phyloP scores from a whole-genome alignment of 2,329 filamentous ascomycete genomes.

The Lasiodiplodia gonubiensis region DNA sequence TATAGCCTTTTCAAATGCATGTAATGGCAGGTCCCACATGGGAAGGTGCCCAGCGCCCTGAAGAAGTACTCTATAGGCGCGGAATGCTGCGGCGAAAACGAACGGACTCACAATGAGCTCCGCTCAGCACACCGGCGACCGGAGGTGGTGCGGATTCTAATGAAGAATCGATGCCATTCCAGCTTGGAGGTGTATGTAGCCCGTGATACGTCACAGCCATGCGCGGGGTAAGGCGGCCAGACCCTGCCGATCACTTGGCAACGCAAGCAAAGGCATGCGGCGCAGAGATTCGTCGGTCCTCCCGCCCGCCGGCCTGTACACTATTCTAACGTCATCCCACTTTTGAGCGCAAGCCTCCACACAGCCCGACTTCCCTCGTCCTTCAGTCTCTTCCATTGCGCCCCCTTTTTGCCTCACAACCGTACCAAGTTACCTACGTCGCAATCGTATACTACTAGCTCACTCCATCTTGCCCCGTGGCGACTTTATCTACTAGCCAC shows the following conservation, averaged over 20 bases:
- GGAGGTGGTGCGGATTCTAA: background rate
- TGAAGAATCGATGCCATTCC: background rate
- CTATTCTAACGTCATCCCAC: constrained; percentile 24
- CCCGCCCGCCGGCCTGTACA: constrained; percentile 13
- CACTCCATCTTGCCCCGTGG: background rate
- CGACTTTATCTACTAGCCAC: background rate
- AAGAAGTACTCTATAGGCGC: background rate
- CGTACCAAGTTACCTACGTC: too few relatives aligned
- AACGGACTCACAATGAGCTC: background rate
- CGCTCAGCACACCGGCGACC: background rate
- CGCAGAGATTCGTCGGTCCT: constrained; percentile 2
- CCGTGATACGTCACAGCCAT: background rate
- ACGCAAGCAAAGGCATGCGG: background rate
- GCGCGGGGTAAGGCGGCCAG: constrained; percentile 23
- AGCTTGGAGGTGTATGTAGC: background rate
- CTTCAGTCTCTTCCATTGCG: background rate
- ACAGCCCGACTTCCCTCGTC: background rate
- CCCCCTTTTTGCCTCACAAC: background rate
- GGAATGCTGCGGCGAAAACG: too few relatives aligned
- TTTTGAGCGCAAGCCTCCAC: background rate
- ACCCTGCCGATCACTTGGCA: constrained; percentile 22
- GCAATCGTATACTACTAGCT: background rate
- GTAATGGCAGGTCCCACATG: background rate
- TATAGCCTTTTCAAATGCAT: background rate
- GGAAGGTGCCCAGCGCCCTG: background rate